phyloP scores from a whole-genome alignment of 1,284 basidiomycete species.

The Pascua guehoae region DNA sequence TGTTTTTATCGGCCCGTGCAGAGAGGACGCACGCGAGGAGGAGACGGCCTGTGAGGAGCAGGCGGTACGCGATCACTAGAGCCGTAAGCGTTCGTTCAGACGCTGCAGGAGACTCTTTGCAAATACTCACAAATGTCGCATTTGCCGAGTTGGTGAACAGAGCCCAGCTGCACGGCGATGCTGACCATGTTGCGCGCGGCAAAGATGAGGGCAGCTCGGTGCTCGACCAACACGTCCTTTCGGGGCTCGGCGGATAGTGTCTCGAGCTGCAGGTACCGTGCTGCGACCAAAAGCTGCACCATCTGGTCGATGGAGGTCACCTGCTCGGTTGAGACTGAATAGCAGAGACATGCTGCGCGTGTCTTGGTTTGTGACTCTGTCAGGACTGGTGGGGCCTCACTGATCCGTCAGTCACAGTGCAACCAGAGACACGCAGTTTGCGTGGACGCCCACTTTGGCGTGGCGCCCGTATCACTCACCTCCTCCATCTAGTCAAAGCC shows the following conservation, averaged over 20 bases:
- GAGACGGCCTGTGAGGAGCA: slow-evolving; percentile 16
- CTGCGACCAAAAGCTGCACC: slow-evolving; percentile 9
- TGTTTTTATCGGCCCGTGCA: slow-evolving; percentile 9
- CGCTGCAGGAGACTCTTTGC: no score
- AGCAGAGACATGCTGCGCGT: not conserved
- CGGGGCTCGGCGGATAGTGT: slow-evolving; percentile 4
- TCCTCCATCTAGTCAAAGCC: slow-evolving; percentile 5
- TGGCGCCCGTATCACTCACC: not conserved
- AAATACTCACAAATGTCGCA: slow-evolving; percentile 13
- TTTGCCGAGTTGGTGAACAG: slow-evolving; percentile 1
- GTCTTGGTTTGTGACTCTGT: not conserved
- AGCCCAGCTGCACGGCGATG: slow-evolving; percentile 11
- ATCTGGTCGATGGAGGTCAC: slow-evolving; percentile 12
- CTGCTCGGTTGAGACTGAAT: slow-evolving; percentile 13
- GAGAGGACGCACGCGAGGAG: slow-evolving; percentile 15
- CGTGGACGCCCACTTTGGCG: no score
- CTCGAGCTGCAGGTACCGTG: slow-evolving; percentile 13
- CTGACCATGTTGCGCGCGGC: slow-evolving; percentile 9
- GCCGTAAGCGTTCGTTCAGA: no score
- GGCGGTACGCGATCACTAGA: slow-evolving; percentile 10
- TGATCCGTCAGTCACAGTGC: not conserved
- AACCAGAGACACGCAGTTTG: not conserved
- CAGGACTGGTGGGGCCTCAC: not conserved
- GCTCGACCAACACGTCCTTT: not conserved
- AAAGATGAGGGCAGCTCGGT: slow-evolving; percentile 1